Evolutionary conservation across 106 monocot genomes (phyloP).

Genomic region (Acorus gramineus): DNA sequence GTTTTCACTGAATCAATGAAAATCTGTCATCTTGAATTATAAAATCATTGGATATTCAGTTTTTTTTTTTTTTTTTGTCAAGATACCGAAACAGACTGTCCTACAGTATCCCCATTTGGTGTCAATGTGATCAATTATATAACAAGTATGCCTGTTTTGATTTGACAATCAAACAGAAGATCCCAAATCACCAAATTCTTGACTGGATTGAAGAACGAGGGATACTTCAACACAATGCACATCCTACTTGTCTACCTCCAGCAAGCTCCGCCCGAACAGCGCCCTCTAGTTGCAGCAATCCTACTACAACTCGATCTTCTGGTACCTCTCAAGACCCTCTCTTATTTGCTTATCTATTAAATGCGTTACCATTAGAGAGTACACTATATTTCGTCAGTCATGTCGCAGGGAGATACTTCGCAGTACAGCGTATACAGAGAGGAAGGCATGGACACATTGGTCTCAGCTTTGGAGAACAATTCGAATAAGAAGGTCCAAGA

Average conservation of each 20-base stretch:
- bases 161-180: constrained; percentile 26
- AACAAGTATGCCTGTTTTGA: no score
- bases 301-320: constrained; percentile 67
- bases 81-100: no score
- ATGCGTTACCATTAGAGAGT: no score
- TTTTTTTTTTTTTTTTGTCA: no score
- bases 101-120: no score
- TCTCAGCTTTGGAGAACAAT: constrained; percentile 44
- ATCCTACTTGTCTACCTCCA: constrained; percentile 74
- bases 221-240: constrained; percentile 75
- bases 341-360: no score
- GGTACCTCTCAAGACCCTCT: constrained; percentile 24
- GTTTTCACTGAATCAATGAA: no score
- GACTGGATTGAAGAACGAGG: constrained; percentile 51
- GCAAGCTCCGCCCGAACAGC: constrained; percentile 67
- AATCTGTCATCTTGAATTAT: no score
- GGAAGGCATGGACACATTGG: constrained; percentile 60
- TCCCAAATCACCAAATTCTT: constrained; percentile 44
- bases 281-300: constrained; percentile 60
- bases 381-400: constrained; percentile 1
- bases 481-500: constrained; percentile 53
- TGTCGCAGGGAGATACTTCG: constrained; percentile 63
- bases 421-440: constrained; percentile 63
- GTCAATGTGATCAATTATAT: no score
- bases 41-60: no score